Evolutionary conservation across 2,329 filamentous ascomycete species (phyloP).

Genomic region (Helotiales sp.): DNA sequence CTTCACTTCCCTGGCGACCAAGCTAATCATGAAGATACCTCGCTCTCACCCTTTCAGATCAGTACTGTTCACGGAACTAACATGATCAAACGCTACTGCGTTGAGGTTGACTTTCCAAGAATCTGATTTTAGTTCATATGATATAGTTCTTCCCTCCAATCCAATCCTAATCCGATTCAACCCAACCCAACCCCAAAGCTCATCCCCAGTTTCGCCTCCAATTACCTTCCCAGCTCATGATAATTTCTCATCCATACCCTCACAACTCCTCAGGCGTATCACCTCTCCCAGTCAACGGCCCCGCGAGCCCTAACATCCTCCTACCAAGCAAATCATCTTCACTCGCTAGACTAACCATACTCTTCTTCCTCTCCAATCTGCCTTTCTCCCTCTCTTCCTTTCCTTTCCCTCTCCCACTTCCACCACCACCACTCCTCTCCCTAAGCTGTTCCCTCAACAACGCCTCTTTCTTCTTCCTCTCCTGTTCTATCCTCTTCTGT

Average conservation of each 20-base stretch:
- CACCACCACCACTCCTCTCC: conserved; percentile 31
- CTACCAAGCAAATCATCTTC: conserved; percentile 56
- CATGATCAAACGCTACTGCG: neutral
- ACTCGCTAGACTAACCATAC: conserved; percentile 53
- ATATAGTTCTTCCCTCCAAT: neutral
- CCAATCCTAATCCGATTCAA: neutral
- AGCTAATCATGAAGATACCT: neutral
- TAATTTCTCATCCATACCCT: no score
- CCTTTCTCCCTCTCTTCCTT: conserved; percentile 17
- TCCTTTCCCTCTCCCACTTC: conserved; percentile 27
- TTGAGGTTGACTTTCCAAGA: neutral
- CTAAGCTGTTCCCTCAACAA: conserved; percentile 31
- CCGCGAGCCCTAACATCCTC: conserved; percentile 54
- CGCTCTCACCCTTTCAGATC: neutral
- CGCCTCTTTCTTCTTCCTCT: conserved; percentile 41
- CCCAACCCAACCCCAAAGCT: neutral
- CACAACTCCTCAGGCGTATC: conserved; percentile 26
- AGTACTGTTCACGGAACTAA: neutral
- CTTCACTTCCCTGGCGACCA: neutral
- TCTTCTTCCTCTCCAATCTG: conserved; percentile 40
- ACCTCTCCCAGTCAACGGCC: conserved; percentile 47
- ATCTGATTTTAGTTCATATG: neutral
- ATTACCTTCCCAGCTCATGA: neutral
- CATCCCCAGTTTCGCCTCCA: no score
- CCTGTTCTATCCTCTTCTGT: conserved; percentile 50